Evolutionary conservation across 2,329 filamentous ascomycete species (phyloP), one percentile per base, ranked within the genome.

Genomic region (Ustulina deusta): DNA sequence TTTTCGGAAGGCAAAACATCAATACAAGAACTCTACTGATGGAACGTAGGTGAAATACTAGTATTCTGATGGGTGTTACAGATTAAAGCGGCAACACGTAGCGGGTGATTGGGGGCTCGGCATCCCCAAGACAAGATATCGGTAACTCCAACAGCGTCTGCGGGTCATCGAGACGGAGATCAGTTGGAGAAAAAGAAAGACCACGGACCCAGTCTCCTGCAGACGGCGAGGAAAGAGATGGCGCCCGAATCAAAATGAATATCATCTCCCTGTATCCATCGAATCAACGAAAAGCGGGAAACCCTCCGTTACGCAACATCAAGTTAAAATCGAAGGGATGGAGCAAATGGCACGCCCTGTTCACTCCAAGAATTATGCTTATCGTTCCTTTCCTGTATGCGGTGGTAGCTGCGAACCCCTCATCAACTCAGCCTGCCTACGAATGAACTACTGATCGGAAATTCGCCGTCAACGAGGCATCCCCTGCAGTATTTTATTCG

Each of bases 401-500:
- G 22, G 22, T 32, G 6, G 6, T 25, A 11, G 1, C 11, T 56
- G 20, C 20, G 20, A 40, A 40, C 34, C 52, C 34, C 34, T 56
- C 34, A n/a, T 36, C 22, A 55, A 25, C 51, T 40, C 48, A 38
- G 40, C 56, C 49, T 61, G 40, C 57, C 32, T 65, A 32, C 20
- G n/a, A 27, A 17, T 32, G 34, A 25, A 17, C 40, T 42, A 25
- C 13, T 61, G 27, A 13, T 29, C 36, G 7, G 15, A 46, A 6
- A 44, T 25, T 20, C 17, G 38, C 11, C 27, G 49, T 13, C 49
- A 34, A 1, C 11, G 15, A 44, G 25, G 36, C 36, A 5, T 17
- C 29, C 17, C 27, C 56, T 49, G 56, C 25, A 52, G 22, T 15
- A 2, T 27, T 25, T 9, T 42, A 61, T 56, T 65, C 52, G 34